Base-by-base conservation (phyloP, 352 stramenopile species). In the Elongisporangium anandrum region DNA sequence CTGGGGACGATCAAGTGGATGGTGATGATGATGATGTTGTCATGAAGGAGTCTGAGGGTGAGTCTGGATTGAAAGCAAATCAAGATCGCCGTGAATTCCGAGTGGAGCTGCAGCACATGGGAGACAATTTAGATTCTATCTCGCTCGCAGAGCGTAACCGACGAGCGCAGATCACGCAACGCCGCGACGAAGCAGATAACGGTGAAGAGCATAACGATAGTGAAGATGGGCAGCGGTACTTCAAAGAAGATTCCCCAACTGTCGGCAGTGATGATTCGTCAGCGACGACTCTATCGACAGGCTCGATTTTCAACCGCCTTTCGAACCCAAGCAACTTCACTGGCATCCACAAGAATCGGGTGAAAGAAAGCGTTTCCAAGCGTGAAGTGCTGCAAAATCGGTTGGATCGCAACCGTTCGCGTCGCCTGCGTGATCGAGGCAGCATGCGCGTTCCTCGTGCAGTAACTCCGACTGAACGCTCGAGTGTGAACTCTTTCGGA, bases 291-390 rank as follows among this genome's bases (percentile, higher is more conserved):
- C 56, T 60, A 6, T 67, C 70, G 10, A 69, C 69, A 6, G 69
- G 73, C 13, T 91, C 80, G 0, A 95, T 95, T 34, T 95, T 95
- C 52, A 88, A 83, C 15, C 76, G 87, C n/a, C 72, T 95, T 5
- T 88, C 87, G 0, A 94, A 95, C 41, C 87, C 87, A 48, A 93
- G 68, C 24, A 95, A 94, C 57, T 95, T 95, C 39, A 95, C 87
- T 19, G 87, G 87, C 17, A 95, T 93, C 58, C 87, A 95, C 76
- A 93, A 93, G 67, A 92, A 93, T 51, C 84, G 87, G 4, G 78
- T 90, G 34, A 68, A 76, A 38, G 86, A 95, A 55, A 93, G 81
- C 70, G 81, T 78, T 41, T 77, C 75, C 7, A 95, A 95, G 68
- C 80, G 86, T 39, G 86, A 95, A 56, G 69, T 94, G 51, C 45